These are phyloP conservation scores for Acacia concinna DNA, from an alignment of 331 rosid genomes.

Conservation along the genomic window DNA sequence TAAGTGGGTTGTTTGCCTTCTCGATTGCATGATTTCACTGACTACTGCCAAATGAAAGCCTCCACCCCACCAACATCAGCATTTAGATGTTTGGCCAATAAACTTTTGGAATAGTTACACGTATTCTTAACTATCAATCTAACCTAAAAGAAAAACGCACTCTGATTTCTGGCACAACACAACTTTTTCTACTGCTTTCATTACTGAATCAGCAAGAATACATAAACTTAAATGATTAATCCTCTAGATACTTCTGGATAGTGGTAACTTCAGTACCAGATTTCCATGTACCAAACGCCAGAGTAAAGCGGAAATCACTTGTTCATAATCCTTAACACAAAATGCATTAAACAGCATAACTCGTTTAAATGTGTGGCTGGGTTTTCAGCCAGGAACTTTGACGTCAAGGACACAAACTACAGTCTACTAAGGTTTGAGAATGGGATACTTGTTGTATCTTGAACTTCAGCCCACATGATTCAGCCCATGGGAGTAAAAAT, in stretches of 20 bases:
- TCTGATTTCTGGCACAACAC: background rate
- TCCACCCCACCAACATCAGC: conserved; percentile 15
- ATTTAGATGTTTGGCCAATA: background rate
- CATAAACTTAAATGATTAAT: conserved; percentile 14
- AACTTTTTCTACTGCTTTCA: conserved; percentile 4
- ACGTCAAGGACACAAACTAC: conserved; percentile 16
- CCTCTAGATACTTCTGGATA: conserved; percentile 20
- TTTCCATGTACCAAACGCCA: conserved; percentile 16
- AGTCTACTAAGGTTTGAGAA: conserved; percentile 23
- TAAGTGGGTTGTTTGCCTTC: conserved; percentile 8
- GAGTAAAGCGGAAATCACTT: conserved; percentile 28
- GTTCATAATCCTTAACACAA: conserved; percentile 21
- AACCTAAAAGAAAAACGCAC: conserved; percentile 22
- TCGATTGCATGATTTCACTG: conserved; percentile 20
- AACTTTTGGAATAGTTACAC: background rate
- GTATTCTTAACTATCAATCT: conserved; percentile 21
- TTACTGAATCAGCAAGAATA: conserved; percentile 13
- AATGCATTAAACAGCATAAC: conserved; percentile 14
- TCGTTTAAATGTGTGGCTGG: background rate
- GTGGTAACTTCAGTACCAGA: conserved; percentile 14
- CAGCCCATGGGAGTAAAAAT: conserved; percentile 18
- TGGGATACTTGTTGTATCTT: conserved; percentile 21
- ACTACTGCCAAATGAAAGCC: conserved; percentile 17
- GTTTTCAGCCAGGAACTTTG: conserved; percentile 17
- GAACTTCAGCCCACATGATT: conserved; percentile 24